These are phyloP conservation scores for Tolypocladium inflatum DNA, from an alignment of 2,329 filamentous ascomycete genomes.

Conservation along the genomic window DNA sequence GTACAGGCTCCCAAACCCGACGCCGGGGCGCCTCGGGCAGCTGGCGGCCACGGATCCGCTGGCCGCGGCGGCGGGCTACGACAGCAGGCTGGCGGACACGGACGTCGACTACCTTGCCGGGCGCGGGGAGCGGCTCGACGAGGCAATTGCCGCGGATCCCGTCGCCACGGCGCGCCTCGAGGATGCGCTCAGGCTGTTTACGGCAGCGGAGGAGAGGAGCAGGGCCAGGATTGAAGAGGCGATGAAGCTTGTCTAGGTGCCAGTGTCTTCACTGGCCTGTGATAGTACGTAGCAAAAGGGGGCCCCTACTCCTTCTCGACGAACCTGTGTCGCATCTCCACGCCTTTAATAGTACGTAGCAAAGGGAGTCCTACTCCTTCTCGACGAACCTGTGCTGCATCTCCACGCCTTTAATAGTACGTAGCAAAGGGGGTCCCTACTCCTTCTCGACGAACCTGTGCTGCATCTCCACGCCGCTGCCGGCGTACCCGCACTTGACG, in stretches of 20 bases:
- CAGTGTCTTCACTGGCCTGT: background rate
- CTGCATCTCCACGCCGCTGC: conserved; percentile 10
- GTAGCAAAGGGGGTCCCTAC: too few relatives aligned
- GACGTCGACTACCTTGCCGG: conserved; percentile 37
- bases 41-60: conserved; percentile 29
- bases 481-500: conserved; percentile 20
- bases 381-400: too few relatives aligned
- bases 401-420: too few relatives aligned
- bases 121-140: conserved; percentile 30
- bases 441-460: conserved; percentile 1
- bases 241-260: background rate
- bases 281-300: too few relatives aligned
- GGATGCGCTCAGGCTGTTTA: conserved; percentile 30
- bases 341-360: too few relatives aligned
- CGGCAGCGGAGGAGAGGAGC: conserved; percentile 26
- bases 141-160: conserved; percentile 29
- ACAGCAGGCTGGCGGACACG: conserved; percentile 27
- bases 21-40: conserved; percentile 23
- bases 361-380: too few relatives aligned
- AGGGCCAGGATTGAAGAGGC: conserved; percentile 24
- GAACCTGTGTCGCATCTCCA: too few relatives aligned
- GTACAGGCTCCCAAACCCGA: conserved; percentile 23
- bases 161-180: conserved; percentile 25
- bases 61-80: conserved; percentile 21
- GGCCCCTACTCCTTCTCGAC: too few relatives aligned